Evolutionary conservation across 305 asterid genomes (phyloP).

Genomic region (Ajuga reptans): DNA sequence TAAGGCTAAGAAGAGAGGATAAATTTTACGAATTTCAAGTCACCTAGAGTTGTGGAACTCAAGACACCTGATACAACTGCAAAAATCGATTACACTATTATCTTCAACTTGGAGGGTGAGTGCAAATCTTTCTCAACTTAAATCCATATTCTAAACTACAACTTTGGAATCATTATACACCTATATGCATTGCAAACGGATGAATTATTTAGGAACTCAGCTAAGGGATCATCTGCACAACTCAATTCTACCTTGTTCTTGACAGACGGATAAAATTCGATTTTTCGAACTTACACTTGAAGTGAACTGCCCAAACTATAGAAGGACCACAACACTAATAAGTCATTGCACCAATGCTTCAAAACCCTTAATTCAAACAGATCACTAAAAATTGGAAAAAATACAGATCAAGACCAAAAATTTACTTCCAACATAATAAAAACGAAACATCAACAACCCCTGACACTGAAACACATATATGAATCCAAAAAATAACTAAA

Average conservation of each 20-base stretch:
- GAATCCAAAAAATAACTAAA: constrained; percentile 5
- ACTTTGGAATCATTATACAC: background rate
- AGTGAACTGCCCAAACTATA: background rate
- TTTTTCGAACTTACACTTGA: background rate
- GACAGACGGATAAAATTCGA: background rate
- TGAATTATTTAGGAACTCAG: background rate
- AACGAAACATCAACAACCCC: background rate
- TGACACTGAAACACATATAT: background rate
- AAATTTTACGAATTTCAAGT: background rate
- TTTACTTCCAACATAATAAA: background rate
- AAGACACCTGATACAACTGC: background rate
- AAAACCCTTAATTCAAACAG: constrained; percentile 19
- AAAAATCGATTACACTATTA: background rate
- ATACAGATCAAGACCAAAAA: constrained; percentile 29
- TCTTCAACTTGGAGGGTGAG: background rate
- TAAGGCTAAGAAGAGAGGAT: background rate
- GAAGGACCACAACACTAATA: background rate
- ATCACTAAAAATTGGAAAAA: constrained; percentile 21
- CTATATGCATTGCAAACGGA: background rate
- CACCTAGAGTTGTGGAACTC: background rate
- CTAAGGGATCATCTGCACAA: constrained; percentile 2
- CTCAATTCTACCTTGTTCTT: constrained; percentile 1
- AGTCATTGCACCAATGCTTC: background rate
- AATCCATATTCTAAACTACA: background rate
- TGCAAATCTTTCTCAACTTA: background rate